Evolutionary conservation across 805 yeast genomes (phyloP).

Genomic region (Candida khao-thaluensis): DNA sequence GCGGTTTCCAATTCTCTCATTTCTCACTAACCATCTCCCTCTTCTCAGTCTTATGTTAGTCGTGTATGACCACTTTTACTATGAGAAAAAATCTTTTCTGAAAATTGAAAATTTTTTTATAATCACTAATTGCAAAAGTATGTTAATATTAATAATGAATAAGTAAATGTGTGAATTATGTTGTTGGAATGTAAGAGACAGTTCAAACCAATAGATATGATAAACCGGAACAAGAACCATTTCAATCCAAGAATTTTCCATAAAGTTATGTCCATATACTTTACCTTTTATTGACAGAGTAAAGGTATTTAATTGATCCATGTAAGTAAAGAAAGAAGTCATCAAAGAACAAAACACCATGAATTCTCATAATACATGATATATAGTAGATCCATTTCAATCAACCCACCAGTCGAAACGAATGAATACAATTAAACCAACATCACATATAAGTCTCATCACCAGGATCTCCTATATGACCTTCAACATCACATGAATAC

Average conservation of each 20-base stretch:
- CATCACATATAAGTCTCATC: not conserved
- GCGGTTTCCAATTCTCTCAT: not conserved
- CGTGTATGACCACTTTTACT: not conserved
- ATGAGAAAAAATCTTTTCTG: slow-evolving; percentile 3
- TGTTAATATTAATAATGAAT: slow-evolving; percentile 2
- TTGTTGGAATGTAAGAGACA: not conserved
- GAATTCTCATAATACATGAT: no score
- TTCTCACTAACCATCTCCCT: not conserved
- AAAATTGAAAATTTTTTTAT: slow-evolving; percentile 7
- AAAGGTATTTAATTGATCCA: no score
- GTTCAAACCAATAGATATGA: not conserved
- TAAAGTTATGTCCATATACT: not conserved
- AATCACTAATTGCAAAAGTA: slow-evolving; percentile 6
- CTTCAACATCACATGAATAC: not conserved
- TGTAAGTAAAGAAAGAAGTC: no score
- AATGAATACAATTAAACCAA: no score
- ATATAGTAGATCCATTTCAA: no score
- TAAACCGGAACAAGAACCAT: no score
- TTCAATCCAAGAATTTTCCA: not conserved
- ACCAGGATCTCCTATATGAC: no score
- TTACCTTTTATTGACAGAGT: no score
- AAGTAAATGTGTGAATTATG: not conserved
- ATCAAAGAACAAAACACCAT: no score
- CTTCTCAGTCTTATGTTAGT: slow-evolving; percentile 3
- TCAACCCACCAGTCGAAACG: no score